Evolutionary conservation across 2,329 filamentous ascomycete species (phyloP), one percentile per base, ranked within the genome.

Genomic region (Neofusicoccum ribis): DNA sequence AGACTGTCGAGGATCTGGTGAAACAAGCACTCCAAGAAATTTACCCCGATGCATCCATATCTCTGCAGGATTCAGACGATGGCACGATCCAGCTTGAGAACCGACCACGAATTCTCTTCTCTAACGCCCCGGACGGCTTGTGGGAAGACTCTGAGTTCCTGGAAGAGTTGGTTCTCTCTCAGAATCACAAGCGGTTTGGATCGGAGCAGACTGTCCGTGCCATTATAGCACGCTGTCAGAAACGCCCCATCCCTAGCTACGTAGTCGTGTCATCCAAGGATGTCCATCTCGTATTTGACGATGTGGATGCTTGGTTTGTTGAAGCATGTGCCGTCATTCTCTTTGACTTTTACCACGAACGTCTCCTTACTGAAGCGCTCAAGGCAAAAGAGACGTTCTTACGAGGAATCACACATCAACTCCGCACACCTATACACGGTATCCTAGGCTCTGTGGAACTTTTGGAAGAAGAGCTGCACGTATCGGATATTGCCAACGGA

Each of bases 401-500:
- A 0, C 74, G 81, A 3, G 79, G 80, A 0, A 77, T 83, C 8
- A 82, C 80, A 0, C 81, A 83, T 61, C 79, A 83, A 41, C 76
- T 83, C 0, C 75, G 81, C 43, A 83, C 81, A 0, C 81, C 81
- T 0, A 81, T 83, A 4, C 81, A 83, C 39, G 81, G 81, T 0
- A 81, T 83, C 2, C 72, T 83, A 5, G 76, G 76, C 6, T 78
- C 76, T 1, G 73, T 74, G 4, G 77, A 83, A 15, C 68, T 83
- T 0, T 70, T 83, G 1, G 76, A 74, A 0, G 81, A 83, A 63
- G 81, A 82, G 43, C 65, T 82, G 64, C 37, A 47, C 31, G 14
- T 43, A 15, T 8, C 15, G 69, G 2, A 71, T 50, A 8, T 69
- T 68, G 8, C 68, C 11, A 47, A 47, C 36, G 17, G 54, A 6